Conservation (phyloP, 495 filamentous ascomycete species). For the Aspergillus campestris region DNA sequence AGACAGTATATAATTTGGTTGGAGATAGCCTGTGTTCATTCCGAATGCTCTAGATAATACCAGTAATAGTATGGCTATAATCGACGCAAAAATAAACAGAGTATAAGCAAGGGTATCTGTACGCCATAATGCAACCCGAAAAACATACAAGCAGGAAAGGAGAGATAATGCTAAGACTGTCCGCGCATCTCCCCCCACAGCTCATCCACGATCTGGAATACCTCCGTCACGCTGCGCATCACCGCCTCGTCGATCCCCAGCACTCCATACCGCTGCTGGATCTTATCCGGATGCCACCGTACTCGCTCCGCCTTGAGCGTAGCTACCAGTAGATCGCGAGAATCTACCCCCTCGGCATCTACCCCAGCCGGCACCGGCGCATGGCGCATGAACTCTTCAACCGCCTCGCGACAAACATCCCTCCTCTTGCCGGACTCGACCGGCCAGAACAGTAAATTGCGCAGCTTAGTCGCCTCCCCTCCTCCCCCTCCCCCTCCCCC, state of each 20-base stretch:
- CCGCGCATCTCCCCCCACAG: slow-evolving; percentile 60
- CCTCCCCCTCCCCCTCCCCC: not conserved
- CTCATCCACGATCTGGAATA: slow-evolving; percentile 84
- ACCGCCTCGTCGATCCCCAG: slow-evolving; percentile 54
- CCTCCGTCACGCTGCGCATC: slow-evolving; percentile 73
- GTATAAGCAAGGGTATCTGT: too few relatives aligned
- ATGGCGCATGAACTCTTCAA: slow-evolving; percentile 55
- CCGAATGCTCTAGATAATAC: too few relatives aligned
- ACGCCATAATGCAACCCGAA: too few relatives aligned
- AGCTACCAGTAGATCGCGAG: slow-evolving; percentile 33
- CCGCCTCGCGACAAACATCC: slow-evolving; percentile 53
- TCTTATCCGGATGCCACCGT: slow-evolving; percentile 97
- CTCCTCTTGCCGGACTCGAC: slow-evolving; percentile 51
- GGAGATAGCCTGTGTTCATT: too few relatives aligned
- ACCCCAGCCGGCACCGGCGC: slow-evolving; percentile 27
- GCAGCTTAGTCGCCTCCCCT: slow-evolving; percentile 11
- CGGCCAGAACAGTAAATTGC: slow-evolving; percentile 69
- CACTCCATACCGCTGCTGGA: slow-evolving; percentile 78
- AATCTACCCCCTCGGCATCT: slow-evolving; percentile 11
- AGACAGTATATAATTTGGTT: too few relatives aligned
- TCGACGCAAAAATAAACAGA: too few relatives aligned
- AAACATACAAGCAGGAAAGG: not conserved
- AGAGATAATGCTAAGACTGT: slow-evolving; percentile 13
- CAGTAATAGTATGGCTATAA: too few relatives aligned
- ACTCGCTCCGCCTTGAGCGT: slow-evolving; percentile 79